Conservation (phyloP, 164 flowering plant genomes). For the Nelumbo lutea region DNA sequence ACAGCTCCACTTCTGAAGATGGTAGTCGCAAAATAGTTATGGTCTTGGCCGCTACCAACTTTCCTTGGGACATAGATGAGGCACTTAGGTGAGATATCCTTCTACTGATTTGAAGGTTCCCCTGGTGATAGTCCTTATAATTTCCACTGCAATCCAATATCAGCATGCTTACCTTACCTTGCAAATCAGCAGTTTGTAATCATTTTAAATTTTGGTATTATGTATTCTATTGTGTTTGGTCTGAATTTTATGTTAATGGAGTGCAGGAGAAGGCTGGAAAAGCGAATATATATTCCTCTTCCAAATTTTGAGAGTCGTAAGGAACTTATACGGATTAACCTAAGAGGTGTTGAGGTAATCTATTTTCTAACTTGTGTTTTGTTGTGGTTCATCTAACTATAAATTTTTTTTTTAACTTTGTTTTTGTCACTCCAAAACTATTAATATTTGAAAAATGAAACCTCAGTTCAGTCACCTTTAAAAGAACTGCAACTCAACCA, state of each 20-base stretch:
- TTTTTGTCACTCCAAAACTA: neutral
- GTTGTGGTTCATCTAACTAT: neutral
- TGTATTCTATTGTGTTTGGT: conserved; percentile 1
- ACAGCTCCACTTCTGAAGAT: conserved; percentile 79
- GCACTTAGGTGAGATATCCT: conserved; percentile 68
- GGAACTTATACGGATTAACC: conserved; percentile 89
- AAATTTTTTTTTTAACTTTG: neutral
- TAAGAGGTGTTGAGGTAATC: conserved; percentile 88
- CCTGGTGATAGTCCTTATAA: neutral
- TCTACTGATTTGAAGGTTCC: neutral
- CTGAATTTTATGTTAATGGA: conserved; percentile 6
- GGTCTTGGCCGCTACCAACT: conserved; percentile 99
- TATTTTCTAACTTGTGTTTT: neutral
- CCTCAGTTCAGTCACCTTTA: too few species aligned
- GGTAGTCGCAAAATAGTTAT: conserved; percentile 94
- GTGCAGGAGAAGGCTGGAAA: conserved; percentile 95
- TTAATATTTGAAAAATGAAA: too few species aligned
- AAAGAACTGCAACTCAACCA: neutral
- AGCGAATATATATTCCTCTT: conserved; percentile 94
- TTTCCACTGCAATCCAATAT: neutral
- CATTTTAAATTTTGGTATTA: neutral
- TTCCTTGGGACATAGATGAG: conserved; percentile 99
- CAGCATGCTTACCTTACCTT: neutral
- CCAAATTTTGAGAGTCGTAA: conserved; percentile 95
- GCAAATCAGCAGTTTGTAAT: neutral